These are phyloP conservation scores for Podospora pseudopauciseta DNA, from an alignment of 495 filamentous ascomycete species.

Conservation along the genomic window DNA sequence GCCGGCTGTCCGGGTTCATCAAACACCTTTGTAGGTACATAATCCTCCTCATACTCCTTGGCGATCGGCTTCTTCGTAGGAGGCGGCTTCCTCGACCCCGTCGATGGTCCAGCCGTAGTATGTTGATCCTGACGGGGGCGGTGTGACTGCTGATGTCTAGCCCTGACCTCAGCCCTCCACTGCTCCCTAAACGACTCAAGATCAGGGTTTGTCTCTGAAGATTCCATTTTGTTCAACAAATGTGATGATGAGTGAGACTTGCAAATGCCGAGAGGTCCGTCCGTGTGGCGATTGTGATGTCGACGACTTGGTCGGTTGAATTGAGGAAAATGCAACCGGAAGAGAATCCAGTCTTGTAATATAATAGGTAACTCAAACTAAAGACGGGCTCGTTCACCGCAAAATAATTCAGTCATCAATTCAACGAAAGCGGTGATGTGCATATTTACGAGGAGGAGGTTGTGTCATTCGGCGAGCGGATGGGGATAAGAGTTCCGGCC, in stretches of 20 bases:
- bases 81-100: constrained; percentile 13
- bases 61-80: constrained; percentile 17
- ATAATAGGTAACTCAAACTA: not conserved
- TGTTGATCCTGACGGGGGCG: constrained; percentile 10
- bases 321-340: not conserved
- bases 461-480: constrained; percentile 29
- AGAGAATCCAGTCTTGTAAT: not conserved
- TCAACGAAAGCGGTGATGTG: not conserved
- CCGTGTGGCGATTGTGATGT: not conserved
- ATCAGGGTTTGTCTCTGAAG: constrained; percentile 30
- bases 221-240: constrained; percentile 20
- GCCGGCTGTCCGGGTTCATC: constrained; percentile 29
- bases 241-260: not conserved
- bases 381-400: not conserved
- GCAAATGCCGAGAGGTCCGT: not conserved
- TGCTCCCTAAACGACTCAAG: constrained; percentile 40
- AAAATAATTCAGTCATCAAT: not conserved
- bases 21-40: constrained; percentile 36
- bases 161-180: constrained; percentile 38
- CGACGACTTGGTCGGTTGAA: not conserved
- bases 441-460: not conserved
- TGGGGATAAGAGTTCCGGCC: constrained; percentile 8
- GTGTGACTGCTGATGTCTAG: constrained; percentile 17
- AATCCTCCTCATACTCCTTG: constrained; percentile 36
- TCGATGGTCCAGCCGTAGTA: constrained; percentile 14